These are phyloP conservation scores for Kodamaea kaohsiungensis DNA, from an alignment of 805 yeast species.

Conservation along the genomic window DNA sequence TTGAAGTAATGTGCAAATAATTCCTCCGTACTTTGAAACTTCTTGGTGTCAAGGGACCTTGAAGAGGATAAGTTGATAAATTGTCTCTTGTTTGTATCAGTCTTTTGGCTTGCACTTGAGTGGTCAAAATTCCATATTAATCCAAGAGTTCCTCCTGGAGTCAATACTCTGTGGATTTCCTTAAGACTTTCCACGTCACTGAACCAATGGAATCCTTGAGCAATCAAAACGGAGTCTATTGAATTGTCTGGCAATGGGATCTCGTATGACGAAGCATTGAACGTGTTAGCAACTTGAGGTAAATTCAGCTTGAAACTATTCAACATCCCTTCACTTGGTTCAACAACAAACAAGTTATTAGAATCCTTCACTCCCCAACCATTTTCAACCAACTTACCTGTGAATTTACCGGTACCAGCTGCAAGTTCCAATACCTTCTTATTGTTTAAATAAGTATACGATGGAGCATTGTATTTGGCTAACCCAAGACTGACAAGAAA, in stretches of 20 bases:
- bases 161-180: slow-evolving; percentile 54
- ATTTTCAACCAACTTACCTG: slow-evolving; percentile 39
- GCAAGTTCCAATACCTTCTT: slow-evolving; percentile 51
- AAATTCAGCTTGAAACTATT: slow-evolving; percentile 45
- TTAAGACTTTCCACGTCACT: slow-evolving; percentile 46
- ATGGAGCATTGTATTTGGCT: slow-evolving; percentile 6
- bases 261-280: slow-evolving; percentile 45
- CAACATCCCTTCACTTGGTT: slow-evolving; percentile 61
- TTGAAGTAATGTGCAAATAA: slow-evolving; percentile 18
- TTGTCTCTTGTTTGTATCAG: not conserved
- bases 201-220: slow-evolving; percentile 72
- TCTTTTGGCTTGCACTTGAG: slow-evolving; percentile 13
- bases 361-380: slow-evolving; percentile 31
- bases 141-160: slow-evolving; percentile 49
- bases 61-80: slow-evolving; percentile 9
- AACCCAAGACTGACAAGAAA: slow-evolving; percentile 41
- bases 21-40: slow-evolving; percentile 7
- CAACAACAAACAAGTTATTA: slow-evolving; percentile 45
- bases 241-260: slow-evolving; percentile 47
- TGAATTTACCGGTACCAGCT: slow-evolving; percentile 67
- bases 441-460: slow-evolving; percentile 16
- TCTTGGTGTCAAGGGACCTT: slow-evolving; percentile 1
- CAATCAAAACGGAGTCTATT: slow-evolving; percentile 52
- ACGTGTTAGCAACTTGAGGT: slow-evolving; percentile 37
- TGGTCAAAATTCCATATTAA: slow-evolving; percentile 61